Conservation (phyloP, 371 early-diverging fungal species). For the Mucor sp. region DNA sequence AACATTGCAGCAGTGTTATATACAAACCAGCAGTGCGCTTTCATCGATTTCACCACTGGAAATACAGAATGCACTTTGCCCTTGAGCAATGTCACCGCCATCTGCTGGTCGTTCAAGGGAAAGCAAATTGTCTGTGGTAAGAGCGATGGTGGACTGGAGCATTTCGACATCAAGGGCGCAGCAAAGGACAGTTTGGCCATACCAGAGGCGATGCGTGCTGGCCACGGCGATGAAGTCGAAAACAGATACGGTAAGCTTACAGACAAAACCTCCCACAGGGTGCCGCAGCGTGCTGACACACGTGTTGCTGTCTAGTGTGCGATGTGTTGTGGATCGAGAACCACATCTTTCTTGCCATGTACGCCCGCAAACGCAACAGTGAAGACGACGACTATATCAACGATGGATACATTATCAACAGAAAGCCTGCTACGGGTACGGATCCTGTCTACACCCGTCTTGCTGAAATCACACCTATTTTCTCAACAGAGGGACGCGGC, state of each 20-base stretch:
- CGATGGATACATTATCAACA: conserved; percentile 40
- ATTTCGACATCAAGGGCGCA: conserved; percentile 38
- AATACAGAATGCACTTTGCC: conserved; percentile 19
- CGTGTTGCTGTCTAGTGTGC: conserved; percentile 28
- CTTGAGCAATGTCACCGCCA: conserved; percentile 29
- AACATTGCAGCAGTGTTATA: conserved; percentile 37
- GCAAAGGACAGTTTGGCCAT: conserved; percentile 22
- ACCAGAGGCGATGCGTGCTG: conserved; percentile 30
- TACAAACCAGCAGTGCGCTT: conserved; percentile 17
- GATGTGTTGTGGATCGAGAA: conserved; percentile 50
- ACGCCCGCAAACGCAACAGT: conserved; percentile 19
- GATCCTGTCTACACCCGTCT: conserved; percentile 29
- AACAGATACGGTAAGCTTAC: conserved; percentile 35
- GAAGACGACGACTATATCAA: conserved; percentile 28
- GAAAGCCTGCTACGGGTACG: conserved; percentile 22
- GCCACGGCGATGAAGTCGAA: conserved; percentile 18
- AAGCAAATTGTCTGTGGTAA: conserved; percentile 55
- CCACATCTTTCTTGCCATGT: conserved; percentile 38
- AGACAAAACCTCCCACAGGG: neutral
- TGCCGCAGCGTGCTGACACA: neutral
- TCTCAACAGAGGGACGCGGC: conserved; percentile 32
- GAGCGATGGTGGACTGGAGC: conserved; percentile 34
- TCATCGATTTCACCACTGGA: conserved; percentile 33
- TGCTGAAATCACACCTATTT: conserved; percentile 45
- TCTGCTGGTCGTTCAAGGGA: conserved; percentile 62